These are phyloP conservation scores for Agaricus subrufescens DNA, from an alignment of 768 basidiomycete genomes.

Conservation along the genomic window DNA sequence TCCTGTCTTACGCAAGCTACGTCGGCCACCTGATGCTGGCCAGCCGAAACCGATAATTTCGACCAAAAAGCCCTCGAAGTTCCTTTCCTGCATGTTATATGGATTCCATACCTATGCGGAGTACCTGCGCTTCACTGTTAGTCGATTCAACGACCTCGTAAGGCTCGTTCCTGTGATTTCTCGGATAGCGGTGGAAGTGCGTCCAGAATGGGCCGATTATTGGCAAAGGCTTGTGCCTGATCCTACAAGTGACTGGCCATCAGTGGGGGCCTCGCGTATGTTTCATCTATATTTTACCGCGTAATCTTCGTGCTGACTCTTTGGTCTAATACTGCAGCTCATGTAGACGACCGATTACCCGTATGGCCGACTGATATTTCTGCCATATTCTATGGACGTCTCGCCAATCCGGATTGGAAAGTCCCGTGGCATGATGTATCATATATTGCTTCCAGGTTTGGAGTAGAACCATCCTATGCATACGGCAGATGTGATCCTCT, in stretches of 20 bases:
- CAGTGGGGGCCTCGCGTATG: conserved; percentile 4
- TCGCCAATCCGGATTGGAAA: conserved; percentile 68
- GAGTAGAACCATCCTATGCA: conserved; percentile 50
- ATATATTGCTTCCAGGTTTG: conserved; percentile 42
- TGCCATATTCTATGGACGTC: conserved; percentile 54
- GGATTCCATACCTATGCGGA: conserved; percentile 80
- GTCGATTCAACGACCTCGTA: conserved; percentile 50
- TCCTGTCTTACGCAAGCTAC: conserved; percentile 44
- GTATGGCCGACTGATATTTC: conserved; percentile 77
- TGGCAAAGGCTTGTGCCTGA: conserved; percentile 82
- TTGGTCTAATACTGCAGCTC: conserved; percentile 34
- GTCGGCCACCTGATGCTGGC: conserved; percentile 21
- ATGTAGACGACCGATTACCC: conserved; percentile 67
- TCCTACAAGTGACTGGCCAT: conserved; percentile 54
- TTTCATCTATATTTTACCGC: neutral
- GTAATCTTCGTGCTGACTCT: conserved; percentile 34
- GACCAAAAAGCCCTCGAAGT: conserved; percentile 30
- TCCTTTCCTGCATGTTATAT: conserved; percentile 58
- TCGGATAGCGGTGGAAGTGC: conserved; percentile 53
- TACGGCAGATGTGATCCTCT: conserved; percentile 64
- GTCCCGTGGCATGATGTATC: conserved; percentile 47
- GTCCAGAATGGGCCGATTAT: conserved; percentile 89
- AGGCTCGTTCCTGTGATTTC: conserved; percentile 61
- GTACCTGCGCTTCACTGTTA: conserved; percentile 54
- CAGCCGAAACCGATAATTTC: conserved; percentile 17